Evolutionary conservation across 768 basidiomycete genomes (phyloP).

Genomic region (Tricholoma furcatifolium): DNA sequence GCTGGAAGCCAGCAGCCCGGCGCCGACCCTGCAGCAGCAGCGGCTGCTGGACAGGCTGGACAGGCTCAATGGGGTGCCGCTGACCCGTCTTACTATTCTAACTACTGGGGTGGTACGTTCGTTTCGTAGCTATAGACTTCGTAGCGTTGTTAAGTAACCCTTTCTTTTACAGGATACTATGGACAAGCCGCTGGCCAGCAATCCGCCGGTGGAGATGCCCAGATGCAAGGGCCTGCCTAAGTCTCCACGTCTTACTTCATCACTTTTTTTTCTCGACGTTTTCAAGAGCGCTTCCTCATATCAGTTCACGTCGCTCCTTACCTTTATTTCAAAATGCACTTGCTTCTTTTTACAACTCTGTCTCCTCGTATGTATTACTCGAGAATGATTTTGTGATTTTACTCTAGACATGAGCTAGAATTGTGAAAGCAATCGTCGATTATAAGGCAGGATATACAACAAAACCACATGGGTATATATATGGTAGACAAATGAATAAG

Average conservation of each 20-base stretch:
- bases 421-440: constrained; percentile 1
- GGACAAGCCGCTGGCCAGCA: constrained; percentile 62
- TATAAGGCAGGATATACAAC: constrained; percentile 23
- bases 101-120: constrained; percentile 80
- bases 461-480: constrained; percentile 32
- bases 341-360: constrained; percentile 12
- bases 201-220: constrained; percentile 50
- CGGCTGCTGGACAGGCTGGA: constrained; percentile 53
- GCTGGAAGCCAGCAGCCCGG: constrained; percentile 58
- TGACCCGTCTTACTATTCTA: constrained; percentile 77
- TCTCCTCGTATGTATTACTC: constrained; percentile 24
- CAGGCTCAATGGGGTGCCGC: constrained; percentile 78
- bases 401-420: neutral
- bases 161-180: constrained; percentile 62
- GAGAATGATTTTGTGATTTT: neutral
- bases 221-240: constrained; percentile 51
- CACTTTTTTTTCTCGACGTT: constrained; percentile 29
- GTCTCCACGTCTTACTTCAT: constrained; percentile 25
- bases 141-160: constrained; percentile 8
- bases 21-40: constrained; percentile 50
- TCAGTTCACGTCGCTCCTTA: constrained; percentile 20
- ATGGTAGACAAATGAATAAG: constrained; percentile 3
- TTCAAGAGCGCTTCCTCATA: constrained; percentile 6
- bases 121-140: neutral
- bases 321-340: constrained; percentile 15